Conservation (phyloP, 352 stramenopile genomes). For the Saprolegnia diclina region DNA sequence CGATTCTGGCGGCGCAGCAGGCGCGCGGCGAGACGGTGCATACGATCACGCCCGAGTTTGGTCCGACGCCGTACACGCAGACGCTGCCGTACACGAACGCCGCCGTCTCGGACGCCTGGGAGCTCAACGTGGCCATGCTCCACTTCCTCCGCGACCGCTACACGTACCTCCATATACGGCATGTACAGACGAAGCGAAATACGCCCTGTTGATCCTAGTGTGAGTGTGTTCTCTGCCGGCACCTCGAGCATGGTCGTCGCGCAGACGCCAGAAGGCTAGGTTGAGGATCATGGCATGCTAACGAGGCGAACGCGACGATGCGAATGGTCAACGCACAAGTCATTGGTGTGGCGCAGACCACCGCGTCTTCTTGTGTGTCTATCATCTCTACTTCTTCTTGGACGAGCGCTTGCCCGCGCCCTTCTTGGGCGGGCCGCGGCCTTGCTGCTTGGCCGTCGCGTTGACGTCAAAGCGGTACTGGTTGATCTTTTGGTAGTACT, state of each 20-base stretch:
- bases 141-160: slow-evolving; percentile 10
- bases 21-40: neutral
- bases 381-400: slow-evolving; percentile 50
- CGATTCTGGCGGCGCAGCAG: neutral
- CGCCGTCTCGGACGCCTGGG: slow-evolving; percentile 15
- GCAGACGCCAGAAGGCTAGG: neutral
- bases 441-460: slow-evolving; percentile 83
- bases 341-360: too few relatives aligned
- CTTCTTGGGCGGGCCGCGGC: slow-evolving; percentile 84
- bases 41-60: slow-evolving; percentile 26
- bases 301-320: too few relatives aligned
- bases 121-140: slow-evolving; percentile 24
- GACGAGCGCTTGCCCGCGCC: slow-evolving; percentile 80
- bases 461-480: slow-evolving; percentile 66
- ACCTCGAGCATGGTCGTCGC: neutral
- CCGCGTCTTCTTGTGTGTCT: slow-evolving; percentile 1
- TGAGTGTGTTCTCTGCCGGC: neutral
- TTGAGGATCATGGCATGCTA: neutral
- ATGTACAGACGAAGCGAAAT: neutral
- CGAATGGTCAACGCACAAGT: too few relatives aligned
- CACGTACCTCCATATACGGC: neutral
- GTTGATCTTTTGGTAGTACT: slow-evolving; percentile 80
- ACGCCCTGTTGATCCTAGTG: neutral
- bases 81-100: slow-evolving; percentile 22
- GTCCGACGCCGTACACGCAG: slow-evolving; percentile 21